A percentile compares a stretch with the other conserved stretches of the same genome.
Conservation (phyloP, 78 protist genomes). For the Polysphondylium violaceum region DNA sequence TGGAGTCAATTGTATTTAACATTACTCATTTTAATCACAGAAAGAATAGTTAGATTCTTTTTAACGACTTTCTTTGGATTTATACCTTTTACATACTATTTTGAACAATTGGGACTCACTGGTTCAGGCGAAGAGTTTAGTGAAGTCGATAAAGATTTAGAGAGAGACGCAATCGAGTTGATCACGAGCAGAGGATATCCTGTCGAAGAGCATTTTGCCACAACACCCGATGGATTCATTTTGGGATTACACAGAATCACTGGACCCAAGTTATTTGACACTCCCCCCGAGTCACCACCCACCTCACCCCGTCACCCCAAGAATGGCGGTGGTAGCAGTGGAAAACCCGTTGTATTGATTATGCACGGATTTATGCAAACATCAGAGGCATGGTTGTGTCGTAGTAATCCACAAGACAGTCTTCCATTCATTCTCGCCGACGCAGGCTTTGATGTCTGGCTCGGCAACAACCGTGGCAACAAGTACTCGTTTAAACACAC, state of each 20-base stretch:
- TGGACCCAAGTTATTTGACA: constrained; percentile 39
- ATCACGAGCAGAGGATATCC: constrained; percentile 74
- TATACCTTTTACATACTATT: constrained; percentile 50
- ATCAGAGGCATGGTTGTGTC: constrained; percentile 72
- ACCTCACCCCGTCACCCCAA: constrained; percentile 37
- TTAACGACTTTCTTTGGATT: constrained; percentile 25
- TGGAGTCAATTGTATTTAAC: constrained; percentile 75
- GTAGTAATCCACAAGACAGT: constrained; percentile 35
- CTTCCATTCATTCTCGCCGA: constrained; percentile 81
- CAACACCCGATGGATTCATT: constrained; percentile 78
- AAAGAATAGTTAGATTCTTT: constrained; percentile 34
- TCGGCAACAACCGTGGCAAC: constrained; percentile 86
- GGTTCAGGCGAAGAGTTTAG: not conserved
- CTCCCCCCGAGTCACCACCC: constrained; percentile 75
- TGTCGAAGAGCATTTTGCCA: constrained; percentile 75
- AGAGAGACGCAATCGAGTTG: constrained; percentile 75
- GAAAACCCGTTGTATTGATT: constrained; percentile 71
- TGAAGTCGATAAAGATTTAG: constrained; percentile 43
- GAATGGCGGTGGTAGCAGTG: not conserved
- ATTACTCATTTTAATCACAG: constrained; percentile 22
- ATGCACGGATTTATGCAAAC: constrained; percentile 84
- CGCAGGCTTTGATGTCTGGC: constrained; percentile 87
- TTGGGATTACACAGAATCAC: constrained; percentile 78
- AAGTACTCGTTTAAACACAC: constrained; percentile 70
- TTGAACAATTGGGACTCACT: constrained; percentile 3